Percentiles rank a stretch among this genome's conserved stretches.
Evolutionary conservation across 2,329 filamentous ascomycete genomes (phyloP).

Genomic region (Alternaria hordeiaustralica): DNA sequence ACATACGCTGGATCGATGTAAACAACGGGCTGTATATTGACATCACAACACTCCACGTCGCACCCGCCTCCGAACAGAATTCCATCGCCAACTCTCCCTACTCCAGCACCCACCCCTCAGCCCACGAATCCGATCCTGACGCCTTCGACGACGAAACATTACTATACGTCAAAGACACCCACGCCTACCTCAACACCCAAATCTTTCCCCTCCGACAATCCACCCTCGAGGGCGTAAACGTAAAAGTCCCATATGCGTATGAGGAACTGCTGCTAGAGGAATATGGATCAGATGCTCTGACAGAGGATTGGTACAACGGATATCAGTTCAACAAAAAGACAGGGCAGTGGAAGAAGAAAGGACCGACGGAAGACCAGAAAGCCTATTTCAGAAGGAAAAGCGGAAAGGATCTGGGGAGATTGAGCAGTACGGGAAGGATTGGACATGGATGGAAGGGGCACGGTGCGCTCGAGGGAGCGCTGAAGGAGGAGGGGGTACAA

Average conservation of each 20-base stretch:
- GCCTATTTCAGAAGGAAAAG: conserved; percentile 2
- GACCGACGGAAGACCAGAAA: neutral
- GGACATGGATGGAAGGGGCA: conserved; percentile 1
- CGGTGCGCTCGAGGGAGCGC: neutral
- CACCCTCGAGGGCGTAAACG: conserved; percentile 60
- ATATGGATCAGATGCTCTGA: conserved; percentile 60
- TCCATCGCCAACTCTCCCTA: neutral
- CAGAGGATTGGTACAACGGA: conserved; percentile 54
- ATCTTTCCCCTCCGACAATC: conserved; percentile 65
- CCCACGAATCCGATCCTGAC: neutral
- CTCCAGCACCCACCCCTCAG: neutral
- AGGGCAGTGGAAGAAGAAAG: conserved; percentile 29
- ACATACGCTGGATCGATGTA: conserved; percentile 67
- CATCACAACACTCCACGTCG: conserved; percentile 61
- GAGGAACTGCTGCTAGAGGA: conserved; percentile 61
- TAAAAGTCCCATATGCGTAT: conserved; percentile 65
- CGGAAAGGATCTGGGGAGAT: neutral
- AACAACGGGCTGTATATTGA: conserved; percentile 67
- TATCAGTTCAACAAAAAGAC: conserved; percentile 49
- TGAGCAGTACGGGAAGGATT: conserved; percentile 1
- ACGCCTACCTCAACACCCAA: conserved; percentile 60
- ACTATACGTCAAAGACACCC: conserved; percentile 61
- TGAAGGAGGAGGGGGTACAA: neutral
- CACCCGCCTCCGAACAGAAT: conserved; percentile 47
- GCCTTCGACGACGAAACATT: neutral